A percentile compares a stretch with the other conserved stretches of the same genome.
Evolutionary conservation across 331 rosid genomes (phyloP).

Genomic region (Ulmus americana): DNA sequence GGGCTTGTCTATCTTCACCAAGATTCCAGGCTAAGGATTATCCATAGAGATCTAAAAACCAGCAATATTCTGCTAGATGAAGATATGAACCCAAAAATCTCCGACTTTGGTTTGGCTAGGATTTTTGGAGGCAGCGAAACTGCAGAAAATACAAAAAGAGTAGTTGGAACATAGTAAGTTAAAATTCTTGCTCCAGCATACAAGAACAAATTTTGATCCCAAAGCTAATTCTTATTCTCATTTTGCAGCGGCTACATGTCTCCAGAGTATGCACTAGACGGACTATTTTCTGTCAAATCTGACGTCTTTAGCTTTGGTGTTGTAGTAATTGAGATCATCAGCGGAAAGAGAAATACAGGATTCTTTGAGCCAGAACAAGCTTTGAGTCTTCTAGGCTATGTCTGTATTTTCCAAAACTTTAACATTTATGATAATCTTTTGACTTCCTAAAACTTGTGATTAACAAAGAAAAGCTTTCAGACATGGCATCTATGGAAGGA

Average conservation of each 20-base stretch:
- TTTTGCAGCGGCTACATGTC: constrained; percentile 66
- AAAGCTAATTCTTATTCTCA: neutral
- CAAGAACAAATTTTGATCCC: neutral
- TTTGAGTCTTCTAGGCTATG: constrained; percentile 66
- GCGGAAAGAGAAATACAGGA: constrained; percentile 62
- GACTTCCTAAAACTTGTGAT: neutral
- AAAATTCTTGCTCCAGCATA: neutral
- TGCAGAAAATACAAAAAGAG: constrained; percentile 31
- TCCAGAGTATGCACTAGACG: constrained; percentile 68
- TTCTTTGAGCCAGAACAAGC: constrained; percentile 50
- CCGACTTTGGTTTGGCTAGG: constrained; percentile 39
- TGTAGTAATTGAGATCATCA: constrained; percentile 53
- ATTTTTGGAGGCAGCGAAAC: constrained; percentile 34
- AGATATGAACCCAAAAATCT: constrained; percentile 38
- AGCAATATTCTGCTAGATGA: constrained; percentile 36
- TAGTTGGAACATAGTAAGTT: constrained; percentile 41
- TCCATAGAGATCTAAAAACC: constrained; percentile 36
- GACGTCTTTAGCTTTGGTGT: constrained; percentile 71
- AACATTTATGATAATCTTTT: neutral
- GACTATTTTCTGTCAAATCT: constrained; percentile 56
- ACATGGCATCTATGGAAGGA: constrained; percentile 69
- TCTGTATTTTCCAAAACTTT: constrained; percentile 16
- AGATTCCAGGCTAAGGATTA: constrained; percentile 37
- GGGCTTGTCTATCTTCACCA: constrained; percentile 40
- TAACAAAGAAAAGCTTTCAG: constrained; percentile 24